Conservation (phyloP, 352 stramenopile genomes). For the Globisporangium parvum region DNA sequence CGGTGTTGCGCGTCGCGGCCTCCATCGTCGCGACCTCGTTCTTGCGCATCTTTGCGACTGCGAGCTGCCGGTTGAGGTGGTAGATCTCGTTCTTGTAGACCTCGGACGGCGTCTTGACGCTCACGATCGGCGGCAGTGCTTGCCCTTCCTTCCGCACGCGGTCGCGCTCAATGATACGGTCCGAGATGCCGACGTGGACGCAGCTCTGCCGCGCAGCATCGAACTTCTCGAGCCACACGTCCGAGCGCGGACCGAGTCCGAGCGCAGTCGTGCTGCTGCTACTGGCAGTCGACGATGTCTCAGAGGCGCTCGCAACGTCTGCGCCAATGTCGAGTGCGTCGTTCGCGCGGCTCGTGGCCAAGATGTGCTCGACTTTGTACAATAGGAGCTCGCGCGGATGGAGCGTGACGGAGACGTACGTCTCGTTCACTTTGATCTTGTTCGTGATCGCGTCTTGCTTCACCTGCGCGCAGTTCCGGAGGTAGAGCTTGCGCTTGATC, state of each 20-base stretch:
- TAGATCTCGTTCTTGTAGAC: constrained; percentile 66
- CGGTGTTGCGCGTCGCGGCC: constrained; percentile 54
- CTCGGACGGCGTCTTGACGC: constrained; percentile 47
- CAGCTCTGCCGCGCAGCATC: constrained; percentile 54
- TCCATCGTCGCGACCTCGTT: constrained; percentile 55
- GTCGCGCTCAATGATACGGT: constrained; percentile 55
- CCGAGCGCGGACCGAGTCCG: neutral
- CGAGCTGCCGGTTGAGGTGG: constrained; percentile 40
- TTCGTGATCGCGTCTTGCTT: constrained; percentile 76
- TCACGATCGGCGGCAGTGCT: constrained; percentile 23
- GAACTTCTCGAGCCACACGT: constrained; percentile 40
- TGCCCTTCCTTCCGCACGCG: constrained; percentile 14
- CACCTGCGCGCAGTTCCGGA: constrained; percentile 79
- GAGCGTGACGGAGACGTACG: constrained; percentile 63
- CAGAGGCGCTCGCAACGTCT: constrained; percentile 23
- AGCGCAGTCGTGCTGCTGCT: neutral
- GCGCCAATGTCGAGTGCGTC: constrained; percentile 40
- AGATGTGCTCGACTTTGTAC: constrained; percentile 62
- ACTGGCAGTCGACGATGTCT: constrained; percentile 1
- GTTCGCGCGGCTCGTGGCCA: constrained; percentile 29
- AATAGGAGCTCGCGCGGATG: constrained; percentile 65
- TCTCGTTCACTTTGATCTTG: constrained; percentile 69
- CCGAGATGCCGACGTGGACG: constrained; percentile 63
- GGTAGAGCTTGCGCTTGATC: constrained; percentile 85
- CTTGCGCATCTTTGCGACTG: constrained; percentile 35